Base-by-base conservation (phyloP, 2,329 filamentous ascomycete genomes). In the Neofusicoccum umdonicola region DNA sequence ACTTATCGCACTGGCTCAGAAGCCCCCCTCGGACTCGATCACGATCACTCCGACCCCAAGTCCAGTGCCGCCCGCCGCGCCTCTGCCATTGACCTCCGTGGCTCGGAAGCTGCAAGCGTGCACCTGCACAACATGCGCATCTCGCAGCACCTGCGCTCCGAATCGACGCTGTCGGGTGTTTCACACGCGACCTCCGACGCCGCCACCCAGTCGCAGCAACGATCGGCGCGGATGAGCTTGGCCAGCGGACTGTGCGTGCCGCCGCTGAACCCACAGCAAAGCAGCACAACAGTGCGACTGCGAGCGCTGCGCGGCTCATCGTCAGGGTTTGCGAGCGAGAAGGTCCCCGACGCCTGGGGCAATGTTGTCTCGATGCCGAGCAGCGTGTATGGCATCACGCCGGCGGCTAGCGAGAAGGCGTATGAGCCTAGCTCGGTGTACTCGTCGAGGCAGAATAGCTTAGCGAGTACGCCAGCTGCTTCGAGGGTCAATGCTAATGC, bases 101-200 rank as follows among this genome's bases (percentile, higher is more conserved):
- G 41, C 19, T 37, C 48, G 8, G 62, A 64, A 39, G 42, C 51
- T 31, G 52, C 34, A 5, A 57, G 51, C 37, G 70, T 81, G 2
- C 80, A 81, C 65, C 72, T 82, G 1, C 70, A 78, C 57, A 76
- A 73, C 37, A 81, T 81, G 79, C 73, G 77, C 12, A 81, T 82
- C 34, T 80, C 78, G 2, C 76, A 79, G 58, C 79, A 80, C 68
- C 69, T 82, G 13, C 78, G 80, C 6, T 80, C 77, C 6, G 74
- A 74, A 15, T 58, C 51, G 13, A 54, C 50, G 11, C n/a, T 56
- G 5, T 60, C 56, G 7, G 22, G 39, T 13, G 6, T 35, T 15
- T 58, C 54, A 4, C 13, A 6, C 17, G 12, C 56, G 11, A 35
- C 42, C 2, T 47, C 42, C 3, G 50, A 31, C 13, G 34, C 9